These are phyloP conservation scores for Ceraceosorus guamensis DNA, from an alignment of 1,284 basidiomycete species.

Conservation along the genomic window DNA sequence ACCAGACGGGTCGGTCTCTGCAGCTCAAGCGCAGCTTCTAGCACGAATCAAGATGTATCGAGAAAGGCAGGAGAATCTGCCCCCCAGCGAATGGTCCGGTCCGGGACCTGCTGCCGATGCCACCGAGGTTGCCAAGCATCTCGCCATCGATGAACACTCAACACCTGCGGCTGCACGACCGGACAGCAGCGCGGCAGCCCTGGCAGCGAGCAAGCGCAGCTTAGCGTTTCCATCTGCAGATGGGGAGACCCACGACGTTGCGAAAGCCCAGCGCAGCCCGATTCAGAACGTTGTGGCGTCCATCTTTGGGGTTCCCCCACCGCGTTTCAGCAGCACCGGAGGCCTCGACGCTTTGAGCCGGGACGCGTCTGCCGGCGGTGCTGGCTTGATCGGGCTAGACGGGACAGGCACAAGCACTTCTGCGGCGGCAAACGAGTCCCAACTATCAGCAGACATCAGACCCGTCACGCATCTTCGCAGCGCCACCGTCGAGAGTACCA, in stretches of 20 bases:
- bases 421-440: too few species aligned
- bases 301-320: not conserved
- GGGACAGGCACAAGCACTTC: too few species aligned
- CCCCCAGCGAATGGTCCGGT: constrained; percentile 26
- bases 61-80: constrained; percentile 35
- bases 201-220: not conserved
- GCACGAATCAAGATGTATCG: constrained; percentile 39
- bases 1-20: not conserved
- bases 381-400: not conserved
- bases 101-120: constrained; percentile 17
- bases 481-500: not conserved
- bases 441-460: too few species aligned
- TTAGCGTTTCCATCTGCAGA: too few species aligned
- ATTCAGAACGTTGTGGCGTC: too few species aligned
- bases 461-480: constrained; percentile 2
- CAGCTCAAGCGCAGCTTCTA: constrained; percentile 20
- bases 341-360: not conserved
- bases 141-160: constrained; percentile 5
- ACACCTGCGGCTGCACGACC: not conserved
- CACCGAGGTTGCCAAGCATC: constrained; percentile 24
- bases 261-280: too few species aligned
- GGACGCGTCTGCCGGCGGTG: not conserved
- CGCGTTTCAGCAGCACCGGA: not conserved
- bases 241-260: too few species aligned
- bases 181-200: not conserved